These are phyloP conservation scores for Trypanosoma congolense DNA, from an alignment of 208 protist species.

Conservation along the genomic window DNA sequence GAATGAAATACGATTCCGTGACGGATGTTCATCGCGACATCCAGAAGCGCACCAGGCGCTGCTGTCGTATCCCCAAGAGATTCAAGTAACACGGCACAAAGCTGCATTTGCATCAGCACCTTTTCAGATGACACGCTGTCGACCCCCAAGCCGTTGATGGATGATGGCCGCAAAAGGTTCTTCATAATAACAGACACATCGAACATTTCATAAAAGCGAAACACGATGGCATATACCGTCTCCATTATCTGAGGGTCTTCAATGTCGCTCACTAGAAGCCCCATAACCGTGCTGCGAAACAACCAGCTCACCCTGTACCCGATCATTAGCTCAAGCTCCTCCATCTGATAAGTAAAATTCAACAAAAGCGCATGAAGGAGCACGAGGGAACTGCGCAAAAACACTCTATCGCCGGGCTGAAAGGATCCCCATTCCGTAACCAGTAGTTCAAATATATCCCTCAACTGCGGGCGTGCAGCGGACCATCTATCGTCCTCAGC, in stretches of 20 bases:
- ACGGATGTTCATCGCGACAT: slow-evolving; percentile 8
- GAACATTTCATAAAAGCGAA: slow-evolving; percentile 14
- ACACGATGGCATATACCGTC: slow-evolving; percentile 15
- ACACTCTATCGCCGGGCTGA: slow-evolving; percentile 3
- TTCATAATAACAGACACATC: slow-evolving; percentile 13
- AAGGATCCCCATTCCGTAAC: slow-evolving; percentile 10
- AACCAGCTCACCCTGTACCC: slow-evolving; percentile 11
- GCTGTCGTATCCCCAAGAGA: background rate
- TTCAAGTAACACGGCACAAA: slow-evolving; percentile 9
- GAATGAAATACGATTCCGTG: slow-evolving; percentile 10
- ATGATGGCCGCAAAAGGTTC: slow-evolving; percentile 11
- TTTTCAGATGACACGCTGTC: slow-evolving; percentile 5
- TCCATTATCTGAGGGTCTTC: slow-evolving; percentile 11
- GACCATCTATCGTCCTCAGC: background rate
- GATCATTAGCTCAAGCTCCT: slow-evolving; percentile 19
- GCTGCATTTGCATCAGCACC: slow-evolving; percentile 13
- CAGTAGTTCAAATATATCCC: slow-evolving; percentile 17
- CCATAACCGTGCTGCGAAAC: slow-evolving; percentile 3
- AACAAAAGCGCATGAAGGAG: slow-evolving; percentile 24
- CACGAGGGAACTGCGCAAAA: slow-evolving; percentile 15
- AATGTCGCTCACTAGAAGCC: slow-evolving; percentile 5
- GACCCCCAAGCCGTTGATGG: slow-evolving; percentile 11
- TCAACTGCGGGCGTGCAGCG: slow-evolving; percentile 3
- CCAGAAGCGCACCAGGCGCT: background rate
- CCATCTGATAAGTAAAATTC: slow-evolving; percentile 23